Evolutionary conservation across 352 stramenopile species (phyloP).

Genomic region (Phytophthora hibernalis): DNA sequence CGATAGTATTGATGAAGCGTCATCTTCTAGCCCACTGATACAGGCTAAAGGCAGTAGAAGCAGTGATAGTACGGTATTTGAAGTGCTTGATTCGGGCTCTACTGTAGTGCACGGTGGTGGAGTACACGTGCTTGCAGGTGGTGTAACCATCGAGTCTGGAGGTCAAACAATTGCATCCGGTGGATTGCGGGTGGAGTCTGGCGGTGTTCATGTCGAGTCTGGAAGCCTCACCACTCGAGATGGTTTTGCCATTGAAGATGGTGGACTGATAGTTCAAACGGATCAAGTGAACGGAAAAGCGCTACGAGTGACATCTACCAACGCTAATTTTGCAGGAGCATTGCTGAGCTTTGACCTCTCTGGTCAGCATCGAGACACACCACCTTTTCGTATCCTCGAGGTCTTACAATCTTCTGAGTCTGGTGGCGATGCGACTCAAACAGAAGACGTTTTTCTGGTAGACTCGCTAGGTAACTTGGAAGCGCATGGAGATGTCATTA

Average conservation of each 20-base stretch:
- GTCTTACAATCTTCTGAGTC: constrained; percentile 24
- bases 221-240: constrained; percentile 59
- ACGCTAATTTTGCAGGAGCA: constrained; percentile 58
- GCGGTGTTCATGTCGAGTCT: constrained; percentile 60
- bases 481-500: constrained; percentile 60
- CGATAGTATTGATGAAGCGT: constrained; percentile 14
- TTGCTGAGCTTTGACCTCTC: constrained; percentile 60
- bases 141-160: constrained; percentile 60
- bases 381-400: constrained; percentile 62
- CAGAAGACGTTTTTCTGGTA: constrained; percentile 45
- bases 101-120: constrained; percentile 65
- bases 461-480: constrained; percentile 57
- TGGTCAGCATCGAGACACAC: constrained; percentile 26
- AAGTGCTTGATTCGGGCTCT: constrained; percentile 58
- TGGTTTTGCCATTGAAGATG: constrained; percentile 69
- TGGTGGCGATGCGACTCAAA: not conserved
- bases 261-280: constrained; percentile 60
- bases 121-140: constrained; percentile 56
- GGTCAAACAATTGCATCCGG: constrained; percentile 68
- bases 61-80: constrained; percentile 51
- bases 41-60: constrained; percentile 33
- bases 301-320: constrained; percentile 51
- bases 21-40: constrained; percentile 38
- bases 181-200: constrained; percentile 60
- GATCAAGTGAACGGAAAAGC: constrained; percentile 51